Evolutionary conservation across 768 basidiomycete species (phyloP), one percentile per base, ranked within the genome.

Genomic region (Podaxis pistillaris): DNA sequence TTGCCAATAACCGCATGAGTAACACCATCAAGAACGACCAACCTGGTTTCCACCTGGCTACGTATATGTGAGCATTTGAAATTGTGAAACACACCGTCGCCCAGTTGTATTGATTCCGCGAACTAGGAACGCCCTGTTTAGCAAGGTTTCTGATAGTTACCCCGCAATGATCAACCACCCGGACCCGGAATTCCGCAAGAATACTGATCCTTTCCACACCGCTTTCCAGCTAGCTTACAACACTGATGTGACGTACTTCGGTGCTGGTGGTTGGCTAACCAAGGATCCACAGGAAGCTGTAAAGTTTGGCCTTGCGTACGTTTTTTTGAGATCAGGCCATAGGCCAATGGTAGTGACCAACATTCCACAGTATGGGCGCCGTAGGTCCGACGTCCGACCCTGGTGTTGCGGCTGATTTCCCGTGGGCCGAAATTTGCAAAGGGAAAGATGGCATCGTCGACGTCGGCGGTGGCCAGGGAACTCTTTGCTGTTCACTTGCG

Each of bases 401-500:
- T 33, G 75, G 76, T 2, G 74, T 78, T 19, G 70, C 73, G 44
- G 72, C 72, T 4, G 78, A 79, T 67, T 79, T 78, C 68, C 72
- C 76, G 19, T 78, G 77, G 77, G 69, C 64, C 19, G 68, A 70
- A 4, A 69, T 76, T 49, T 68, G 70, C 19, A 64, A 68, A 60
- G 76, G 72, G n/a, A 75, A 76, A 62, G 73, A 77, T 57, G 75
- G 71, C 15, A 73, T 79, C 46, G 75, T 79, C 28, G 78, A 79
- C 60, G 71, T 77, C 37, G 78, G 78, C 62, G 77, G 78, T 19
- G 78, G 76, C 4, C 75, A 78, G 67, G 78, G 78, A 24, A 75
- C 75, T 12, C 68, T 79, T 11, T 74, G 73, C 59, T 75, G 75
- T 60, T 75, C 76, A 17, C 73, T 79, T 38, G 75, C 76, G 22